These are phyloP conservation scores for Agarophyton chilense DNA, from an alignment of 23 red algal species.

Conservation along the genomic window DNA sequence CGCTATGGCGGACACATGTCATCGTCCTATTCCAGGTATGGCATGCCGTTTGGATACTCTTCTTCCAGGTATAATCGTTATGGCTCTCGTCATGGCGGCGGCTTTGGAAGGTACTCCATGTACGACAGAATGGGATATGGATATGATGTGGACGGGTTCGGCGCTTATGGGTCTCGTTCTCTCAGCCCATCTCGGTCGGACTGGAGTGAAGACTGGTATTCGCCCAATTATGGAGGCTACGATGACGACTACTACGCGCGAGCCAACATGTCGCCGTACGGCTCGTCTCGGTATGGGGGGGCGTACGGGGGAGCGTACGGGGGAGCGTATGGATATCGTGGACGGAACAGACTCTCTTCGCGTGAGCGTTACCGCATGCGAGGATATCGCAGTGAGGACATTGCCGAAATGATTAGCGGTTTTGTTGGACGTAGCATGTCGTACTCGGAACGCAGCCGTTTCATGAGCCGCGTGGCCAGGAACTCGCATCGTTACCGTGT, in stretches of 20 bases:
- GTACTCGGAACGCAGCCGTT: not conserved
- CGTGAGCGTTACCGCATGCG: not conserved
- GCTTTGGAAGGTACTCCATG: slow-evolving; percentile 12
- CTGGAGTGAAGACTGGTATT: not conserved
- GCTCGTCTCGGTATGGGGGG: not conserved
- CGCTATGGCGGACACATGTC: not conserved
- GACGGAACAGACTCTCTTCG: not conserved
- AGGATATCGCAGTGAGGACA: slow-evolving; percentile 1
- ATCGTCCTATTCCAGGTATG: not conserved
- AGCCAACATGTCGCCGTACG: not conserved
- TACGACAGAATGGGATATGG: slow-evolving; percentile 3
- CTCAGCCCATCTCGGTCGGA: not conserved
- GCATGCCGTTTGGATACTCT: not conserved
- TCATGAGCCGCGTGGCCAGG: slow-evolving; percentile 25
- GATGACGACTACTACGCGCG: not conserved
- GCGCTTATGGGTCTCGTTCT: not conserved
- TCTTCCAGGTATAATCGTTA: not conserved
- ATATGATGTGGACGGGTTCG: not conserved
- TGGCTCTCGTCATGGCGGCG: not conserved
- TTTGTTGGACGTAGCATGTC: slow-evolving; percentile 29
- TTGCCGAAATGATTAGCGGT: slow-evolving; percentile 6
- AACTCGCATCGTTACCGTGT: slow-evolving; percentile 13
- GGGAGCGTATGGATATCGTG: not conserved
- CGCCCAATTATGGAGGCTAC: not conserved
- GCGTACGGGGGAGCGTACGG: slow-evolving; percentile 2